Base-by-base conservation (phyloP, 2,329 filamentous ascomycete genomes). In the Fusarium sp. region DNA sequence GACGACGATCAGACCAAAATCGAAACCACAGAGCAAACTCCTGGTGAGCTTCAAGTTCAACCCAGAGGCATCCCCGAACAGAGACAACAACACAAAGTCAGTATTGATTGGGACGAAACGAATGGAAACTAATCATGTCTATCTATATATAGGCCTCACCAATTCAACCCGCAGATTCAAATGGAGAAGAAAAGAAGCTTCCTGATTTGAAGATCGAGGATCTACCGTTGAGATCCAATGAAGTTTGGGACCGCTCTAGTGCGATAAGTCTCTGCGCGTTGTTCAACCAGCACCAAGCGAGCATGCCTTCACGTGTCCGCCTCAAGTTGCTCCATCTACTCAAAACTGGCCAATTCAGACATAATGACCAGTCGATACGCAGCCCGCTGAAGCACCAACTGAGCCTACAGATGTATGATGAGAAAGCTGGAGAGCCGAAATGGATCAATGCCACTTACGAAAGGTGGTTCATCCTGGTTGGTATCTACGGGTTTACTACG, bases 381-480 rank as follows among this genome's bases (percentile, higher is more conserved):
- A 5, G 13, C 4, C 22, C 56, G 12, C 25, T 34, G 15, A 32
- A 45, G 18, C 48, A 59, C 18, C 56, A 34, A 29, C 16, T 55
- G 40, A 34, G 38, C 29, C 44, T n/a, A 3, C 22, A 55, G n/a
- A 59, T 59, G 38, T 55, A 34, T 12, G 56, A 55, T 6, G 22
- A 34, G 8, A 16, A 38, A 5, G 20, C 18, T 10, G n/a, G 24
- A n/a, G 40, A 44, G 49, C 20, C 15, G 7, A 55, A 45, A 20
- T 59, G 48, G 48, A 34, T 55, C 8, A 29, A 22, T 15, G 25
- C 32, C 40, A 59, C 48, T 3, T 59, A 55, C 24, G 56, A 55
- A 18, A 30, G 56, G 18, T 59, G 56, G 27, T 55, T 59, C 9
- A 44, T 59, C 7, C 30, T 59, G n/a, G 27, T 38, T 12, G 56